A percentile compares a stretch with the other conserved stretches of the same genome.
Conservation (phyloP, 768 basidiomycete genomes). For the Tylopilus sp. region DNA sequence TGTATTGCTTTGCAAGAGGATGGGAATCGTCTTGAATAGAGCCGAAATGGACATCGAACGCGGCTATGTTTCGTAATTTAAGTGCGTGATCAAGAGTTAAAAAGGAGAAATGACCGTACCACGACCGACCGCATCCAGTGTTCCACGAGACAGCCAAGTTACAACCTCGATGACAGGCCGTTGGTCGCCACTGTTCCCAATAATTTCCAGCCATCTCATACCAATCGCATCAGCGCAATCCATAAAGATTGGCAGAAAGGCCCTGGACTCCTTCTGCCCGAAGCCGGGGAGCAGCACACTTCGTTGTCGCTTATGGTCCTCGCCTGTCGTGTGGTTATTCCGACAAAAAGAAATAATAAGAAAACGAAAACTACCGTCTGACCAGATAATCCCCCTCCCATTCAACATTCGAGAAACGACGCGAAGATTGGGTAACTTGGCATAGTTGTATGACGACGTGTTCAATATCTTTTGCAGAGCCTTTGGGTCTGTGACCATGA, state of each 20-base stretch:
- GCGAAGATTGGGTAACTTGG: constrained; percentile 30
- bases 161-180: constrained; percentile 16
- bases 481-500: constrained; percentile 45
- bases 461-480: constrained; percentile 39
- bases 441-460: constrained; percentile 41
- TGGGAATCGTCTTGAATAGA: not conserved
- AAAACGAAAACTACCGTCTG: constrained; percentile 31
- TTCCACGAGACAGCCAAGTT: constrained; percentile 36
- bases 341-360: constrained; percentile 9
- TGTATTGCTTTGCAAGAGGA: not conserved
- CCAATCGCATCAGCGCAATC: constrained; percentile 25
- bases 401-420: constrained; percentile 2
- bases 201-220: constrained; percentile 17
- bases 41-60: not conserved
- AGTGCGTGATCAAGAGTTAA: too few species aligned
- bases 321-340: constrained; percentile 19
- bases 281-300: constrained; percentile 55
- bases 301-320: constrained; percentile 49
- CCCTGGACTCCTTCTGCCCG: constrained; percentile 46
- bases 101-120: constrained; percentile 30
- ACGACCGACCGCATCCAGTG: constrained; percentile 47
- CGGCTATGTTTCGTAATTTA: not conserved
- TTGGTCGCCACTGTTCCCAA: not conserved
- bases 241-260: constrained; percentile 48
- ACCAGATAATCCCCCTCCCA: constrained; percentile 38